These are phyloP conservation scores for Stellera chamaejasme DNA, from an alignment of 345 rosid species.

Conservation along the genomic window DNA sequence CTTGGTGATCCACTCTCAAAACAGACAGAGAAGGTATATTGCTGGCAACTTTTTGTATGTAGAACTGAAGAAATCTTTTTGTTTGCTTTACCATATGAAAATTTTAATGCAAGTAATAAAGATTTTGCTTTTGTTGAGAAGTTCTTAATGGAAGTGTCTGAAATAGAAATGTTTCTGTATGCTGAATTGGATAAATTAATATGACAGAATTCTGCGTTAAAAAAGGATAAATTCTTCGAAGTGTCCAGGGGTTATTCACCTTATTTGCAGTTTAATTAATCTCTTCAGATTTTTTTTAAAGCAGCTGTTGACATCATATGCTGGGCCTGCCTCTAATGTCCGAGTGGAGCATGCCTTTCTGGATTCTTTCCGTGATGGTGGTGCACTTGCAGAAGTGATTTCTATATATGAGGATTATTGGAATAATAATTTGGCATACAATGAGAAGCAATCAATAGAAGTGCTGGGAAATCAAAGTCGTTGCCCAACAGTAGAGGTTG, in stretches of 20 bases:
- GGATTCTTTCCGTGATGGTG: slow-evolving; percentile 45
- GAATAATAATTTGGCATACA: slow-evolving; percentile 23
- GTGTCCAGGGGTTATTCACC: no score
- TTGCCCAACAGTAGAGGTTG: slow-evolving; percentile 41
- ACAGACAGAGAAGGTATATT: slow-evolving; percentile 75
- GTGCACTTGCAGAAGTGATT: slow-evolving; percentile 67
- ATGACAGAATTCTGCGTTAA: no score
- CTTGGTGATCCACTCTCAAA: slow-evolving; percentile 64
- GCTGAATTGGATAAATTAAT: no score
- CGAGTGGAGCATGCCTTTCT: slow-evolving; percentile 55
- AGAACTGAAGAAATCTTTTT: not conserved
- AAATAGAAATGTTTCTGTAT: no score
- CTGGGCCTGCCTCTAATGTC: slow-evolving; percentile 86
- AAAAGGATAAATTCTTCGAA: no score
- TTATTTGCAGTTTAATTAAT: no score
- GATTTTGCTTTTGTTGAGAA: no score
- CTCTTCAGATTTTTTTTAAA: not conserved
- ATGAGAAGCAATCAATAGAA: slow-evolving; percentile 19
- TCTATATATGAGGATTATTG: slow-evolving; percentile 47
- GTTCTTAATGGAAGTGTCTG: no score
- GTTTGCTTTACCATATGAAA: not conserved
- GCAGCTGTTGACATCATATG: slow-evolving; percentile 65
- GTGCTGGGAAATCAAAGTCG: slow-evolving; percentile 16
- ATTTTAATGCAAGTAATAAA: no score
- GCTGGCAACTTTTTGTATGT: no score